These are phyloP conservation scores for Penicillium olsonii DNA, from an alignment of 2,329 filamentous ascomycete genomes.

Conservation along the genomic window DNA sequence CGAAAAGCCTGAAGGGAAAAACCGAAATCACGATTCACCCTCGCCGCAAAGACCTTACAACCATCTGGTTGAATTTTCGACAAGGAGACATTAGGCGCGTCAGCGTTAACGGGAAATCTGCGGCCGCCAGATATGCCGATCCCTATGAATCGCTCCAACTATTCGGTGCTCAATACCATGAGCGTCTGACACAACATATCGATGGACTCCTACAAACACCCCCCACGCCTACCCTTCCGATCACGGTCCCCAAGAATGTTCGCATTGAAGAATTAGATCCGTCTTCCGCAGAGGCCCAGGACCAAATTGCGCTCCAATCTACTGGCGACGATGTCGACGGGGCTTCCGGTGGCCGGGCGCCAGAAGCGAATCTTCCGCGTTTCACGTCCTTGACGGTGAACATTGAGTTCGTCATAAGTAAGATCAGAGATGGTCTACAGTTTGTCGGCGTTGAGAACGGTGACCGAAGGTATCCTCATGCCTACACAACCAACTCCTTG, in stretches of 20 bases:
- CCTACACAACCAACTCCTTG: constrained; percentile 80
- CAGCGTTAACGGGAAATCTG: constrained; percentile 47
- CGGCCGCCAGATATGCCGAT: constrained; percentile 42
- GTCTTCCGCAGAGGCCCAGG: constrained; percentile 51
- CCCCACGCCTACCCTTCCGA: constrained; percentile 59
- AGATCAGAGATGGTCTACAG: constrained; percentile 82
- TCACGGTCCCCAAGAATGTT: constrained; percentile 62
- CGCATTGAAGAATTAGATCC: constrained; percentile 63
- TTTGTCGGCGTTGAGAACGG: constrained; percentile 83
- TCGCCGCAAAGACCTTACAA: constrained; percentile 55
- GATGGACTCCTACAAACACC: constrained; percentile 56
- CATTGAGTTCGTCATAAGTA: constrained; percentile 75
- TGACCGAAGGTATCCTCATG: constrained; percentile 83
- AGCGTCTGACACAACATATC: constrained; percentile 70
- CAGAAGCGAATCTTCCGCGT: constrained; percentile 44
- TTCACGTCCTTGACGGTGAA: constrained; percentile 64
- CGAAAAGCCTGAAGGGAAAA: constrained; percentile 71
- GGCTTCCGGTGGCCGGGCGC: constrained; percentile 33
- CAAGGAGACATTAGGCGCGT: constrained; percentile 61
- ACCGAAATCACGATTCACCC: constrained; percentile 80
- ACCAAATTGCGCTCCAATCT: constrained; percentile 45
- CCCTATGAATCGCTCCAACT: constrained; percentile 52
- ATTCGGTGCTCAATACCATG: constrained; percentile 70
- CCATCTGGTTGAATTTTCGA: constrained; percentile 62
- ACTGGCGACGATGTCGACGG: constrained; percentile 41